Conservation (phyloP, 2,329 filamentous ascomycete species). For the Colletotrichum sp. region DNA sequence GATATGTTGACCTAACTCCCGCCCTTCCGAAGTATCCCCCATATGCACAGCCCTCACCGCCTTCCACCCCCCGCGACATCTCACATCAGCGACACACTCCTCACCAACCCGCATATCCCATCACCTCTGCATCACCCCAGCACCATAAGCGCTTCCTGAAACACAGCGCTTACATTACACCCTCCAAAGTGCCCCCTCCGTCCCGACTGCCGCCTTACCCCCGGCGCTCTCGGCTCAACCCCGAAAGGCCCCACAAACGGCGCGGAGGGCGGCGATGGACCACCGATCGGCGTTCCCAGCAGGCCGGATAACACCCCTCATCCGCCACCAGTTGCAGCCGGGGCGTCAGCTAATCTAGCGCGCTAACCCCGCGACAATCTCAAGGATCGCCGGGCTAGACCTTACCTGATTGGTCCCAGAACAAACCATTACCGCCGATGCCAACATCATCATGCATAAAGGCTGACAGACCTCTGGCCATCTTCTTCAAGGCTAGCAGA, state of each 20-base stretch:
- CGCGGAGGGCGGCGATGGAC: background rate
- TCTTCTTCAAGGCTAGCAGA: background rate
- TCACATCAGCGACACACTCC: background rate
- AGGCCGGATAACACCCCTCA: background rate
- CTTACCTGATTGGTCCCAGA: background rate
- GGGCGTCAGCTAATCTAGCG: background rate
- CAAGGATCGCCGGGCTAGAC: background rate
- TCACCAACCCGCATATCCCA: background rate
- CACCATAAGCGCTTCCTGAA: background rate
- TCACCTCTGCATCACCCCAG: background rate
- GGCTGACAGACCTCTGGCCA: background rate
- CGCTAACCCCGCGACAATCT: background rate
- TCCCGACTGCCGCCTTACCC: too few species aligned
- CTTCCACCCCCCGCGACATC: background rate
- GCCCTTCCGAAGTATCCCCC: too few species aligned
- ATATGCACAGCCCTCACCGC: background rate
- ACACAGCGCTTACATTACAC: background rate
- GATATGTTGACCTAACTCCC: background rate
- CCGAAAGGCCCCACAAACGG: background rate
- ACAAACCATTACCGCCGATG: background rate
- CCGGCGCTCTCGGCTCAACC: too few species aligned
- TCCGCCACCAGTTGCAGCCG: background rate
- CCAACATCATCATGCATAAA: conserved; percentile 1
- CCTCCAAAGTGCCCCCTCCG: too few species aligned
- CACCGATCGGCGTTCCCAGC: background rate